Conservation (phyloP, 164 flowering plant species). For the Platanus orientalis region DNA sequence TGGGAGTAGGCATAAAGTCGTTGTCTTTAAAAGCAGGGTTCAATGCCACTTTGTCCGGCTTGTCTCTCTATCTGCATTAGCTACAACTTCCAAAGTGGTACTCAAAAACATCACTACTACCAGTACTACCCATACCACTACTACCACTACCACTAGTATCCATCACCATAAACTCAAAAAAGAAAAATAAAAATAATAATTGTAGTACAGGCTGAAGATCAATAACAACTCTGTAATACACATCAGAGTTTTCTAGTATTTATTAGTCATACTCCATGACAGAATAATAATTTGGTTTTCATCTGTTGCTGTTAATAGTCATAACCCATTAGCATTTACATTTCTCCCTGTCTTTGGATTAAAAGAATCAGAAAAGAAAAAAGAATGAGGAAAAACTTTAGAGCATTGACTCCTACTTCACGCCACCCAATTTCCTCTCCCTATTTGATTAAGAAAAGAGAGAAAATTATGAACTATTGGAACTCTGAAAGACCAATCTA, state of each 20-base stretch:
- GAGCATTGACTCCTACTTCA: conserved; percentile 3
- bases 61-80: not conserved
- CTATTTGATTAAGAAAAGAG: not conserved
- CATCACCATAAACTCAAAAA: too few species aligned
- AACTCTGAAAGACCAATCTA: not conserved
- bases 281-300: conserved; percentile 1
- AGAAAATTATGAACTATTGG: not conserved
- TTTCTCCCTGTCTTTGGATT: not conserved
- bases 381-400: not conserved
- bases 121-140: conserved; percentile 6
- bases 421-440: not conserved
- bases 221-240: too few species aligned
- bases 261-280: conserved; percentile 9
- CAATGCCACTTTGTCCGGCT: not conserved
- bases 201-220: too few species aligned
- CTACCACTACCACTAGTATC: not conserved
- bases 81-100: conserved; percentile 15
- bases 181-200: too few species aligned
- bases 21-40: conserved; percentile 10
- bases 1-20: conserved; percentile 24
- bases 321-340: conserved; percentile 1
- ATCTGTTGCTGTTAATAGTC: not conserved
- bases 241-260: too few species aligned
- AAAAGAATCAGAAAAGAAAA: not conserved
- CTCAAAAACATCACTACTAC: conserved; percentile 7